These are phyloP conservation scores for Diaporthe vexans DNA, from an alignment of 2,329 filamentous ascomycete species.

Conservation along the genomic window DNA sequence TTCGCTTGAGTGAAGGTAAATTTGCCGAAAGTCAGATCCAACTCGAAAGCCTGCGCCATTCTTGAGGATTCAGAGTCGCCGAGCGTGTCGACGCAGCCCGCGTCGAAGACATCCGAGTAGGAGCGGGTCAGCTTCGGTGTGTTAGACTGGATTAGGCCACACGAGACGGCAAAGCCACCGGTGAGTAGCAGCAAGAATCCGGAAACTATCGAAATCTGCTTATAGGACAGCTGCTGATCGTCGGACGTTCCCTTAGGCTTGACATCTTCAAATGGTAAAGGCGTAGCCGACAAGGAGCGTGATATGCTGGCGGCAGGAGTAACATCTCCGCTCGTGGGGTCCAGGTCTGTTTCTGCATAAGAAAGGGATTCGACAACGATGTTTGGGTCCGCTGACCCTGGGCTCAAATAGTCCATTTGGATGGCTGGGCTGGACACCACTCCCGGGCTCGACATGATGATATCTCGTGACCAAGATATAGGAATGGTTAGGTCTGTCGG, in stretches of 20 bases:
- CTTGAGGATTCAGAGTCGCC: background rate
- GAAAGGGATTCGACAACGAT: background rate
- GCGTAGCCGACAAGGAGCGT: background rate
- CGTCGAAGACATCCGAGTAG: background rate
- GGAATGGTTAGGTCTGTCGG: too few species aligned
- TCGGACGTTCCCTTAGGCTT: accelerated
- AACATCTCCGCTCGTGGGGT: background rate
- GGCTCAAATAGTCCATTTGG: background rate
- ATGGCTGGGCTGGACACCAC: background rate
- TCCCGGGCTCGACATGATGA: background rate
- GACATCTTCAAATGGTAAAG: too few species aligned
- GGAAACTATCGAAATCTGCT: background rate
- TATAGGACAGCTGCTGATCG: background rate
- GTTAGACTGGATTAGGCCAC: background rate
- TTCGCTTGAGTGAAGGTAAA: too few species aligned
- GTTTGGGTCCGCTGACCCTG: background rate
- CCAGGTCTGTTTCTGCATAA: background rate
- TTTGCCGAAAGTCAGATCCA: too few species aligned
- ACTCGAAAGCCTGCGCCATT: too few species aligned
- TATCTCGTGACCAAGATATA: background rate
- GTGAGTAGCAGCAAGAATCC: accelerated
- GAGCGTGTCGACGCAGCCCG: background rate
- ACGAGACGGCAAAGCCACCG: background rate
- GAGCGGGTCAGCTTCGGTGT: background rate
- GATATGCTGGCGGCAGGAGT: background rate